A percentile compares a stretch with the other conserved stretches of the same genome.
Evolutionary conservation across 805 yeast species (phyloP).

Genomic region (Wickerhamiella galacta): DNA sequence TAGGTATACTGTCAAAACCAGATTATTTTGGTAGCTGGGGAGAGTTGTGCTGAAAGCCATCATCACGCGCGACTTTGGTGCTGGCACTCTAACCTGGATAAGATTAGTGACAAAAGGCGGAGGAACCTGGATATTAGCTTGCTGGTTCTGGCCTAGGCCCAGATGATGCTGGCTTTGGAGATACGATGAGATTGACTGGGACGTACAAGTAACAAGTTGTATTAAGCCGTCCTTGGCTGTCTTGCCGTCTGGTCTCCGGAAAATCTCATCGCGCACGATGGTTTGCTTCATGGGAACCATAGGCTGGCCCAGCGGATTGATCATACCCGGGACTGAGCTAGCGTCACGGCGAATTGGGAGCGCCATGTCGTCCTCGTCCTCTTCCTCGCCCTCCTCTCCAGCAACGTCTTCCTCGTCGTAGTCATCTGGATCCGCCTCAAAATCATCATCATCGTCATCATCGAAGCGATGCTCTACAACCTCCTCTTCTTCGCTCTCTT

Average conservation of each 20-base stretch:
- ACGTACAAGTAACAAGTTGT: slow-evolving; percentile 14
- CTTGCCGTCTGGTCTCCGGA: slow-evolving; percentile 12
- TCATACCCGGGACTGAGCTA: slow-evolving; percentile 3
- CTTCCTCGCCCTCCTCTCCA: slow-evolving; percentile 17
- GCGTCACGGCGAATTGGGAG: too few species aligned
- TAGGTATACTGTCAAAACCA: slow-evolving; percentile 30
- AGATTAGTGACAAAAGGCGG: slow-evolving; percentile 13
- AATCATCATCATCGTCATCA: slow-evolving; percentile 11
- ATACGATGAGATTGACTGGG: slow-evolving; percentile 3
- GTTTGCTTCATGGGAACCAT: slow-evolving; percentile 10
- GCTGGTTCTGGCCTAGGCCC: slow-evolving; percentile 11
- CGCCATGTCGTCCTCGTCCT: slow-evolving; percentile 11
- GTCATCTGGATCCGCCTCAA: slow-evolving; percentile 12
- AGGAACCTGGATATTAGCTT: slow-evolving; percentile 9
- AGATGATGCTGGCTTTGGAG: slow-evolving; percentile 3
- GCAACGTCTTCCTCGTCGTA: slow-evolving; percentile 17
- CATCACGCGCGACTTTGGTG: slow-evolving; percentile 12
- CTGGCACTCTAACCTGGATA: slow-evolving; percentile 14
- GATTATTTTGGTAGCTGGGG: slow-evolving; percentile 32
- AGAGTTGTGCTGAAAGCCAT: slow-evolving; percentile 21
- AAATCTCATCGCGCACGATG: slow-evolving; percentile 14
- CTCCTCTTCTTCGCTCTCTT: slow-evolving; percentile 11
- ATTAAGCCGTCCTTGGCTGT: slow-evolving; percentile 12
- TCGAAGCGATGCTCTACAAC: slow-evolving; percentile 7
- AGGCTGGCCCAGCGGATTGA: not conserved